Evolutionary conservation across 805 yeast genomes (phyloP).

Genomic region (Cyberlindnera euphorbiiphila): DNA sequence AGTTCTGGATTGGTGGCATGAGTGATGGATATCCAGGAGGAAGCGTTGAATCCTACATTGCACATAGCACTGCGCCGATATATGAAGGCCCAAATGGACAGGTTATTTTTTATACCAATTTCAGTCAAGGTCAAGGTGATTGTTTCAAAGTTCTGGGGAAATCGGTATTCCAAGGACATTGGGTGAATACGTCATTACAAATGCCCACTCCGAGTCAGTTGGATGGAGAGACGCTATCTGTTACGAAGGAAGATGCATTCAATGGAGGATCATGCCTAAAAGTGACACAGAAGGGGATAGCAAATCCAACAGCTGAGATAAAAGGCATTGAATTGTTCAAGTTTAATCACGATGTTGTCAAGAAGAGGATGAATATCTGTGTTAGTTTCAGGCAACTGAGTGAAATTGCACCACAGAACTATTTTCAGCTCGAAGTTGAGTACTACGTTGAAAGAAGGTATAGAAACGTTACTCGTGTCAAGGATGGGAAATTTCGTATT

Average conservation of each 20-base stretch:
- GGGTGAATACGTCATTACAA: slow-evolving; percentile 39
- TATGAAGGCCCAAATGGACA: slow-evolving; percentile 1
- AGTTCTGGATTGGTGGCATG: slow-evolving; percentile 37
- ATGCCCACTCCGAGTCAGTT: slow-evolving; percentile 30
- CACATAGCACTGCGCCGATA: slow-evolving; percentile 19
- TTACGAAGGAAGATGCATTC: slow-evolving; percentile 27
- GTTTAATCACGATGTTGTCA: slow-evolving; percentile 27
- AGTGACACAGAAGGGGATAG: slow-evolving; percentile 16
- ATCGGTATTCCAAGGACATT: slow-evolving; percentile 26
- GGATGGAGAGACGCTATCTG: slow-evolving; percentile 15
- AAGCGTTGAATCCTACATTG: slow-evolving; percentile 24
- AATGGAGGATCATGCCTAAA: slow-evolving; percentile 36
- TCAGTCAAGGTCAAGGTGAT: slow-evolving; percentile 38
- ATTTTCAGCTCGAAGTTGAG: slow-evolving; percentile 31
- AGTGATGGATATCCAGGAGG: slow-evolving; percentile 27
- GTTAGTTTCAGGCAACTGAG: slow-evolving; percentile 28
- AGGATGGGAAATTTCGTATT: slow-evolving; percentile 31
- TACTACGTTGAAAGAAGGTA: slow-evolving; percentile 34
- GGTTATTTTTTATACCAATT: slow-evolving; percentile 36
- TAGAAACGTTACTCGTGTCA: slow-evolving; percentile 26
- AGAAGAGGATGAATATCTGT: slow-evolving; percentile 18
- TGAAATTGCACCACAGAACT: slow-evolving; percentile 13
- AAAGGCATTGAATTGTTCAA: slow-evolving; percentile 27
- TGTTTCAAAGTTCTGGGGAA: slow-evolving; percentile 31
- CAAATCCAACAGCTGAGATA: neutral